Evolutionary conservation across 306 rosid species (phyloP).

Genomic region (Acacia confusa): DNA sequence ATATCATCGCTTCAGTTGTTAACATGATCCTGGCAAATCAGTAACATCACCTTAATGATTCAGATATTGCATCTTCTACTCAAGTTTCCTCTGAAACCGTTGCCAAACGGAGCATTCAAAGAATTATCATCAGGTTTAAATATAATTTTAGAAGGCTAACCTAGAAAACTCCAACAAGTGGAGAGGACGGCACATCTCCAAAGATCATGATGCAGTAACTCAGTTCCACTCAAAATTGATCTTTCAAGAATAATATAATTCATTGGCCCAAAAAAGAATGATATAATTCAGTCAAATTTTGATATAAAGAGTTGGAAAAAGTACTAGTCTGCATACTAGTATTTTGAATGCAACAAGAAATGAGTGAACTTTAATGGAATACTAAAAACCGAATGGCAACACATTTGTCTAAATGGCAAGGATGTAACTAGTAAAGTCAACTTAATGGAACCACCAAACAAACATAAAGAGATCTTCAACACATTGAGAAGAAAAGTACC

Average conservation of each 20-base stretch:
- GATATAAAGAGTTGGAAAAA: neutral
- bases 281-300: neutral
- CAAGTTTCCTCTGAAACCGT: too few relatives aligned
- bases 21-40: slow-evolving; percentile 53
- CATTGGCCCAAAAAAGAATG: neutral
- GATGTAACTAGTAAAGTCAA: too few relatives aligned
- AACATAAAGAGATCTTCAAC: too few relatives aligned
- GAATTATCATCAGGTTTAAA: too few relatives aligned
- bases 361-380: neutral
- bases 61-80: neutral
- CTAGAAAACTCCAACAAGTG: slow-evolving; percentile 85
- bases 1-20: slow-evolving; percentile 91
- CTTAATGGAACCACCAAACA: too few relatives aligned
- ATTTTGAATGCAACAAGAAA: neutral
- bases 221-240: slow-evolving; percentile 4
- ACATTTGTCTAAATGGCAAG: too few relatives aligned
- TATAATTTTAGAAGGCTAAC: too few relatives aligned
- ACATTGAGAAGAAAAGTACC: too few relatives aligned
- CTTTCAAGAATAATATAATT: slow-evolving; percentile 1
- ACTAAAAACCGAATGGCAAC: neutral
- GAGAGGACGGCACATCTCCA: slow-evolving; percentile 91
- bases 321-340: neutral
- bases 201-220: slow-evolving; percentile 31
- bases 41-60: slow-evolving; percentile 3
- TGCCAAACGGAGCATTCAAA: too few relatives aligned